Base-by-base conservation (phyloP, 257 asterid genomes). In the Thymus mandschuricus region DNA sequence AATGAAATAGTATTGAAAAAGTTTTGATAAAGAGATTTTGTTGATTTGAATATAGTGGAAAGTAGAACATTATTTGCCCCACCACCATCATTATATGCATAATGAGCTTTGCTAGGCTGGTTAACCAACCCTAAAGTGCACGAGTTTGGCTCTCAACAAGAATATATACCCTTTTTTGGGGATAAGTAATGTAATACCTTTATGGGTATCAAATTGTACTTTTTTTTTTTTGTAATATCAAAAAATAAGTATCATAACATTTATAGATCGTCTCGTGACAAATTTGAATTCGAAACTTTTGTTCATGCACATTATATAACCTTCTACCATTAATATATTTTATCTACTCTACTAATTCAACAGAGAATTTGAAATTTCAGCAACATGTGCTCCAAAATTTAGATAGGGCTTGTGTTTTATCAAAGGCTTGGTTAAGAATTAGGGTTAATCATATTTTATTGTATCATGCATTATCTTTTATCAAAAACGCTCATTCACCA, bases 91-190 rank as follows among this genome's bases (percentile, higher is more conserved):
- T 21, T 21, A 21, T 21, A 21, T 13, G 30, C 79, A 49, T 46
- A 59, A 68, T 73, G 70, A 78, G 73, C 6, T 55, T 52, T 78
- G 82, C 82, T 43, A 78, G 75, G 75, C 81, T 73, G 82, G 75
- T 66, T 31, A 72, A 54, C 69, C 69, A 66, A 70, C 76, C 76
- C 56, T 40, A 69, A 71, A 66, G 71, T 45, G 72, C 54, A 43
- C 56, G 12, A n/a, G 60, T 60, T 72, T 60, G 45, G 67, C 48
- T 65, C 66, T 51, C 40, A 43, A 65, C 57, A 50, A 40, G 57
- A 30, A 64, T 38, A 9, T 60, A 66, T 28, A 34, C 44, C 61
- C 41, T 62, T 45, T 33, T 64, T 59, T 10, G 48, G 33, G 15
- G 27, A 46, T 40, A 40, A n/a, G 35, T 38, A 38, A 4, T 21